Evolutionary conservation across 192 early-diverging fungal genomes (phyloP), one percentile per base, ranked within the genome.

Genomic region (Mortierella hygrophila): DNA sequence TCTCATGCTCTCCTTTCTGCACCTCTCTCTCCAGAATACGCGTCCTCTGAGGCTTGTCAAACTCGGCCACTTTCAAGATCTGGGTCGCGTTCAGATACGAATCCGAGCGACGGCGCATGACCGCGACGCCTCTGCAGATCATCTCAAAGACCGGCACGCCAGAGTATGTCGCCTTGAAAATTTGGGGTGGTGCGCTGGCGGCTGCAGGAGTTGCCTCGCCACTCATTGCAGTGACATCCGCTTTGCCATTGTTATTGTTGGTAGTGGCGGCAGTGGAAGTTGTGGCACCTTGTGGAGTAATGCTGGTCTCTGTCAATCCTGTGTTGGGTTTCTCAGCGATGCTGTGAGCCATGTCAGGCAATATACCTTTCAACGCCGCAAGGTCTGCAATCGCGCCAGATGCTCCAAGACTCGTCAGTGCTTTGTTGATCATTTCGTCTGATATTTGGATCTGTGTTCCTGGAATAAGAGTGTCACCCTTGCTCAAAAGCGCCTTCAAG

Each of bases 21-120:
- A 98, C 93, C 84, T 98, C 98, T 75, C 94, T 91, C 86, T 99
- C 99, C 57, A 99, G 91, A 72, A 99, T 98, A 75, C 97, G 94
- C 32, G 97, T 97, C 65, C 99, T 90, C 82, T 94, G 93, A 6
- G 95, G 94, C 91, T 99, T 99, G 74, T 98, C 97, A 68, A 99
- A 94, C 13, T 94, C 93, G 9, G 98, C 99, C 4, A 99, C 98
- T 88, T 99, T 99, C 32, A 99, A 92, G 72, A 99, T 96, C 88
- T 99, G 99, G 1, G 99, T 99, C 20, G 98, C 97, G 88, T 99
- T 99, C 57, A 99, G 89, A 88, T 94, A 99, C 18, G 94, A 95
- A 84, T 99, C 99, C 7, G 93, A 91, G 71, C 93, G 92, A 78
- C 95, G 80, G 29, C 94, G 83, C 95, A 96, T 96, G 21, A 96